Evolutionary conservation across 352 stramenopile genomes (phyloP), one percentile per base, ranked within the genome.

Genomic region (Phytopythium delawarense): DNA sequence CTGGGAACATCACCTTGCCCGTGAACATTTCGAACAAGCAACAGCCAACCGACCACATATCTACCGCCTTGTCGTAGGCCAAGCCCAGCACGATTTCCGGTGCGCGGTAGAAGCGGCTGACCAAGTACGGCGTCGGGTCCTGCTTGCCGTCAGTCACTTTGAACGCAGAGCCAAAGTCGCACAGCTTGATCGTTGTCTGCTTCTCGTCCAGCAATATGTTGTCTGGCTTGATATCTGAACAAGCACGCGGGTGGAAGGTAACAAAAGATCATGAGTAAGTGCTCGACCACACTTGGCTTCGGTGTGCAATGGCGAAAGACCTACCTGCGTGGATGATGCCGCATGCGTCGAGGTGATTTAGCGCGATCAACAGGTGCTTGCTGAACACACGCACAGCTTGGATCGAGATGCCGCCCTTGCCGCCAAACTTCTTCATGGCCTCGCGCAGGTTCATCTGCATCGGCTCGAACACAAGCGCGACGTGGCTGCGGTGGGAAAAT

Each of bases 21-120:
- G 97, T 98, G 80, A 98, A 99, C 63, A 99, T 89, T 71, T 99
- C 98, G 59, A 92, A 98, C 37, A 99, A 79, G 59, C 97, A 98
- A 60, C 96, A 97, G 52, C 95, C 93, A 59, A 99, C 80, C 81
- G 87, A 98, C 97, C 97, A 99, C 62, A 99, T 89, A 87, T 99
- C 98, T 75, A 99, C 93, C 55, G 93, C 84, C 70, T 91, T 88
- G 76, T 98, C 96, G 72, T 98, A 99, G 28, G 76, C 58, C 32
- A 97, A 76, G 48, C 90, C 89, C 48, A 97, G 70, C 63, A 97
- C 87, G 45, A 97, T 94, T 76, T 99, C 96, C 2, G 96, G 98
- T 21, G 97, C 96, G 57, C 97, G 93, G 76, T 99, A 99, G 72
- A 99, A 99, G 32, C 97, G 84, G 61, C 92, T 99, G n/a, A 99